Conservation (phyloP, 345 rosid genomes). For the Acer yangbiense region DNA sequence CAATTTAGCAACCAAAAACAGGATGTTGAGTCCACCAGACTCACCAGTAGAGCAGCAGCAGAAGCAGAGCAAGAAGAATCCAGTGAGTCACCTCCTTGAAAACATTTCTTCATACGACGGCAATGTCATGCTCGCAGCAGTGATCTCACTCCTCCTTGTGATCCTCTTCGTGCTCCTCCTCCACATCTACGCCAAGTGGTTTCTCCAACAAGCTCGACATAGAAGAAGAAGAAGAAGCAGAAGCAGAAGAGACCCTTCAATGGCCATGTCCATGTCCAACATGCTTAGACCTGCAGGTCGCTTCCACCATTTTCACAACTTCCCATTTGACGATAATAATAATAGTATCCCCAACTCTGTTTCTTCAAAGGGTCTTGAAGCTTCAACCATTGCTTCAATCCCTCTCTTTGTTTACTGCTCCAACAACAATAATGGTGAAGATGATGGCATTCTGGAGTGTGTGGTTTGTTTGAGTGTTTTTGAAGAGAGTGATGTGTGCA, state of each 20-base stretch:
- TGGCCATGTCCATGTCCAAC: conserved; percentile 33
- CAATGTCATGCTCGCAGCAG: conserved; percentile 71
- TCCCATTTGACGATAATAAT: conserved; percentile 25
- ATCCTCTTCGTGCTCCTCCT: conserved; percentile 80
- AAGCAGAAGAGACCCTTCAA: background rate
- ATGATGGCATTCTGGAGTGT: conserved; percentile 48
- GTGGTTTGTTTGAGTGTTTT: conserved; percentile 68
- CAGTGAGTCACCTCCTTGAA: conserved; percentile 36
- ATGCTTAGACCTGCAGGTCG: conserved; percentile 27
- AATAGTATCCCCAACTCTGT: background rate
- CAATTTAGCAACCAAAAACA: background rate
- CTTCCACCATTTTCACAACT: conserved; percentile 31
- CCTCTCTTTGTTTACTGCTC: conserved; percentile 59
- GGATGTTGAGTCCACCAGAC: conserved; percentile 19
- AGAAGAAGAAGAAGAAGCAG: conserved; percentile 19
- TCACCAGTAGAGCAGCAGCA: conserved; percentile 1
- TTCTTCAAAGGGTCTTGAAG: conserved; percentile 57
- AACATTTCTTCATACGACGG: conserved; percentile 66
- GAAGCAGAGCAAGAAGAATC: background rate
- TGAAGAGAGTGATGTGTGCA: conserved; percentile 63
- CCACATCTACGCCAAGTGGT: conserved; percentile 79
- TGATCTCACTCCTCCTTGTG: conserved; percentile 66
- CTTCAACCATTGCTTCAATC: conserved; percentile 59
- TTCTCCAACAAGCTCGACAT: conserved; percentile 50
- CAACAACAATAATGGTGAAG: background rate